Conservation (phyloP, 306 rosid genomes). For the Inga oerstediana region DNA sequence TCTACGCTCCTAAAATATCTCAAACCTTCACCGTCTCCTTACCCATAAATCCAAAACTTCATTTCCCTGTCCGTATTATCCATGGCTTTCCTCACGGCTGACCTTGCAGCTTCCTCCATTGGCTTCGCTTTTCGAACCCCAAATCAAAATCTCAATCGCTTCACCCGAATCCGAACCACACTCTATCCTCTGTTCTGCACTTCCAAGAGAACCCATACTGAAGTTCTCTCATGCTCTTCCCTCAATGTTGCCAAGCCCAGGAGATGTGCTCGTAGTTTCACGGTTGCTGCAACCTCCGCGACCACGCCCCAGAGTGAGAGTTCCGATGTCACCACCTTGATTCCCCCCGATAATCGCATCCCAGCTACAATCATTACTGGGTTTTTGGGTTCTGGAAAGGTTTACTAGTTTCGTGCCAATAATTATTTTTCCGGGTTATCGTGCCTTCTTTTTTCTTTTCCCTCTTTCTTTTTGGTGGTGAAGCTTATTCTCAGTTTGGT, state of each 20-base stretch:
- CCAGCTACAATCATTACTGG: constrained; percentile 96
- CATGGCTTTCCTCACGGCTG: constrained; percentile 59
- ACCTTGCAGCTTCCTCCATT: constrained; percentile 57
- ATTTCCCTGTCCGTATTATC: background rate
- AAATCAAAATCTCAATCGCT: constrained; percentile 31
- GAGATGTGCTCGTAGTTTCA: constrained; percentile 46
- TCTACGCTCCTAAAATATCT: background rate
- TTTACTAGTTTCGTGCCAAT: constrained; percentile 4
- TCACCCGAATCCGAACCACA: constrained; percentile 43
- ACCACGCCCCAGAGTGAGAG: constrained; percentile 58
- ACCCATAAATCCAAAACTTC: background rate
- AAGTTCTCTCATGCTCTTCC: constrained; percentile 30
- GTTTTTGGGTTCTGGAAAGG: constrained; percentile 96
- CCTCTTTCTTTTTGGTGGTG: background rate
- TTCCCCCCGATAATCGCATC: constrained; percentile 75
- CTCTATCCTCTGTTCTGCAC: constrained; percentile 40
- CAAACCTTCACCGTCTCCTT: background rate
- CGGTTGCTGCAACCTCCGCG: constrained; percentile 56
- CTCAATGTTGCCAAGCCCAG: constrained; percentile 30
- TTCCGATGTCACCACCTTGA: constrained; percentile 62
- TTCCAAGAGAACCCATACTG: constrained; percentile 27
- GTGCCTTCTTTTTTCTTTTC: background rate
- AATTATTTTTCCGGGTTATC: background rate
- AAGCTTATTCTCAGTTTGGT: background rate
- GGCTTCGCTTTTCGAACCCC: constrained; percentile 38